Evolutionary conservation across 1,139 yeast species (phyloP), one percentile per base, ranked within the genome.

Genomic region (Pichia sp.): DNA sequence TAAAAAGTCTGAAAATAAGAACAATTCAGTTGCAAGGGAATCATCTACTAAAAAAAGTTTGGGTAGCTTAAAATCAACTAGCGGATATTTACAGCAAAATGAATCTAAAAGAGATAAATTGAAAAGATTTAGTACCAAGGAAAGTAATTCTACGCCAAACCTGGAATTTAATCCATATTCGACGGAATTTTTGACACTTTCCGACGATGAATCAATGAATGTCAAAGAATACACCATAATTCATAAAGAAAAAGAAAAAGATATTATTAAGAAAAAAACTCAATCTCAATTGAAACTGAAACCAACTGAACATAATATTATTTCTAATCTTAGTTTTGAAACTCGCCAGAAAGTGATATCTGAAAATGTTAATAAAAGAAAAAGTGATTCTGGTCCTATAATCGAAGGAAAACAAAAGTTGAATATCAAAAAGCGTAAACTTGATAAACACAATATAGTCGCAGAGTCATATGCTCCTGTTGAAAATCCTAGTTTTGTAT

Each of bases 381-480:
- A 23, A 32, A 13, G 14, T 9, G 35, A 22, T n/a, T 13, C 13
- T 21, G n/a, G 9, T 21, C 23, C 18, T 27, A 7, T 11, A 7
- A 23, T 13, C 21, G n/a, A 9, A 21, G 18, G 46, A 19, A 48
- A 47, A 25, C 42, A 43, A 9, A 53, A 37, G 2, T 21, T 18
- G 6, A 37, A 35, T 20, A n/a, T 33, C n/a, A 26, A 29, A 4
- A 24, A 15, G 5, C 11, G 16, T 1, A 38, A 31, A 19, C 28
- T 19, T 13, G 32, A 13, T 19, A 3, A 13, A 13, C 18, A 19
- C 7, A 29, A 31, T 22, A 9, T 42, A 3, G 33, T 45, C 34
- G 46, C 46, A 22, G 41, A 35, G 4, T 44, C 43, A 3, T 45
- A 33, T 40, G 47, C 46, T 3, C 50, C 51, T 3, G 22, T 28